Percentiles rank a stretch among this genome's conserved stretches.
Conservation (phyloP, 371 early-diverging fungal species). For the Mucor lusitanicus region DNA sequence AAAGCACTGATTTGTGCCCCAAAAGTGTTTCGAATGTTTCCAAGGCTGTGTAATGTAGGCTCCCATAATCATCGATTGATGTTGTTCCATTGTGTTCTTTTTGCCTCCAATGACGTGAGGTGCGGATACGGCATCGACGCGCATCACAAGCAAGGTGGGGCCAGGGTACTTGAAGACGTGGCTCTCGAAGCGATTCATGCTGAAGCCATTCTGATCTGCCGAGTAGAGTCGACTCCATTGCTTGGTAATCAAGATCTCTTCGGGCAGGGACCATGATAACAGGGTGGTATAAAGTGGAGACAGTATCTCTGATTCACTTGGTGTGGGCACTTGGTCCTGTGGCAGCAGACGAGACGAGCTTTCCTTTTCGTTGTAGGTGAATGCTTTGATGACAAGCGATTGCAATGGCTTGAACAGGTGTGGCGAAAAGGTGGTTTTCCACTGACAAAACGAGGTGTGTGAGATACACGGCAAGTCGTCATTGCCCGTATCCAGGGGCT, state of each 20-base stretch:
- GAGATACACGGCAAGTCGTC: constrained; percentile 23
- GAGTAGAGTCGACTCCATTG: constrained; percentile 55
- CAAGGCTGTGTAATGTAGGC: constrained; percentile 62
- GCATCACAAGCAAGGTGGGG: constrained; percentile 57
- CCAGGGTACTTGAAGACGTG: constrained; percentile 70
- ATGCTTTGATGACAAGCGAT: constrained; percentile 51
- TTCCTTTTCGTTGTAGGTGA: constrained; percentile 24
- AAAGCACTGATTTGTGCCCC: constrained; percentile 55
- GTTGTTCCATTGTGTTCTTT: neutral
- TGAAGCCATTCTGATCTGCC: constrained; percentile 60
- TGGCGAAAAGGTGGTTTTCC: constrained; percentile 50
- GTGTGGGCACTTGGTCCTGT: constrained; percentile 25
- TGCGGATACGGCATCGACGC: constrained; percentile 25
- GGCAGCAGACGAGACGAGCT: constrained; percentile 11
- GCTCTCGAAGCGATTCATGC: constrained; percentile 67
- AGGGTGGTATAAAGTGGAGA: constrained; percentile 41
- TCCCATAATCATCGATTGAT: constrained; percentile 35
- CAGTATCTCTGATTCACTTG: constrained; percentile 40
- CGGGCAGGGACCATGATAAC: constrained; percentile 54
- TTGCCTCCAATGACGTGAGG: neutral
- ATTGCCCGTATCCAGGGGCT: neutral
- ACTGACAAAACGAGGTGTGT: constrained; percentile 28
- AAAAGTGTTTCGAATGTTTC: constrained; percentile 56
- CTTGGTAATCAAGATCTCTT: constrained; percentile 22
- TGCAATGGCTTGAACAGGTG: constrained; percentile 49